Base-by-base conservation (phyloP, 2,329 filamentous ascomycete species). In the Clarireedia homoeocarpa region DNA sequence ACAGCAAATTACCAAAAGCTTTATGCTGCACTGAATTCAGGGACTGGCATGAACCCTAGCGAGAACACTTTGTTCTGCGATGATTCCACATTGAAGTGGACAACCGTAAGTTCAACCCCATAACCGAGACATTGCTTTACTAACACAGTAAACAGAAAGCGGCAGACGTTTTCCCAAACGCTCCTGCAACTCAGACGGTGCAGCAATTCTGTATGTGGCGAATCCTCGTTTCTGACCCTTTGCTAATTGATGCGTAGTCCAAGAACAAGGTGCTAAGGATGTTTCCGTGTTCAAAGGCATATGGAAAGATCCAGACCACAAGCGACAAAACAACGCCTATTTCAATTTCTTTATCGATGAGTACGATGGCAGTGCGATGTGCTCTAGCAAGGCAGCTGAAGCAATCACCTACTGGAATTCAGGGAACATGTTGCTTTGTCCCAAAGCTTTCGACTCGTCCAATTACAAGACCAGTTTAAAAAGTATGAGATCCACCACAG, bases 321-420 rank as follows among this genome's bases (percentile, higher is more conserved):
- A 53, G 36, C 51, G 51, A 17, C 17, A 30, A 2, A 53, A 53
- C 7, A 30, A 30, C 27, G 27, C 27, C 3, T 36, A 47, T 12
- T 47, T 17, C 27, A 53, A 53, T 7, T 53, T 47, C 30, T 47
- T 53, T 14, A 47, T 53, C n/a, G 51, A 53, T 45, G 51, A 53
- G 38, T 53, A 53, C 10, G 36, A 47, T 10, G 51, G 51, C 46
- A 30, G 42, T 26, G 9, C n/a, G 26, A 53, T 53, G 51, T 53
- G 51, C 36, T 39, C 39, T 12, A 4, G 39, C n/a, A 34, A 10
- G 5, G 44, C 51, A 24, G 27, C 40, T 38, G 51, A 53, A 38
- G 51, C 51, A 1, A 53, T 47, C 23, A 53, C 42, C 24, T 48
- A 53, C 51, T 48, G 30, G 30, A 40, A 53, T 38, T 17, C 30